These are phyloP conservation scores for peach (Prunus persica) DNA, from an alignment of 306 rosid species.

Conservation along the genomic window Prunus_persica_NCBIv2 NC_034009.1:46127501-46128000, in stretches of 20 bases:
- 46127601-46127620: not conserved
- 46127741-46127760: not conserved
- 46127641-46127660: not conserved
- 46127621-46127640: not conserved
- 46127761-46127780: not conserved
- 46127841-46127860: not conserved
- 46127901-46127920: not conserved
- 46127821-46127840: not conserved
- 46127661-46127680: not conserved
- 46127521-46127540: not conserved
- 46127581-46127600: not conserved
- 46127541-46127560: not conserved
- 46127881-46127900: not conserved
- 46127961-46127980: too few species aligned
- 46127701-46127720: not conserved
- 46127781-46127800: constrained; percentile 16
- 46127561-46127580: not conserved
- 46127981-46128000: too few species aligned
- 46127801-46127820: constrained; percentile 25
- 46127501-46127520: not conserved
- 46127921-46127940: not conserved
- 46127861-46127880: constrained; percentile 16
- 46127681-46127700: not conserved
- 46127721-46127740: not conserved
- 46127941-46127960: too few species aligned